Percentiles rank a stretch among this genome's conserved stretches.
Evolutionary conservation across 306 rosid species (phyloP).

Genomic region (Quercus dentata): DNA sequence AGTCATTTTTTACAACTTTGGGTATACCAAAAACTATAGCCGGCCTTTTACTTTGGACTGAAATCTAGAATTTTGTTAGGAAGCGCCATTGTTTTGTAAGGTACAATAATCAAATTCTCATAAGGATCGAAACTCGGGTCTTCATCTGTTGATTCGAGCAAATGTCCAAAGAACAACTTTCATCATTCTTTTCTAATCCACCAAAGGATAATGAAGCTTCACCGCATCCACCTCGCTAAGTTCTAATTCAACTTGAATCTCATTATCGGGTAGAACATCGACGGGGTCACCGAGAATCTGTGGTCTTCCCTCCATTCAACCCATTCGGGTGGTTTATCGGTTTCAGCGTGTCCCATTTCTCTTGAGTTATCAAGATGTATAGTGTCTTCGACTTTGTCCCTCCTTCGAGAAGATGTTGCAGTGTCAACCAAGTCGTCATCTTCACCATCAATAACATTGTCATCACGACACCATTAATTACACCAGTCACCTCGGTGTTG

Average conservation of each 20-base stretch:
- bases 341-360: conserved; percentile 41
- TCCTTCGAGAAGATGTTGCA: conserved; percentile 64
- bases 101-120: neutral
- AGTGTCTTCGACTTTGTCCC: conserved; percentile 33
- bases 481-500: conserved; percentile 46
- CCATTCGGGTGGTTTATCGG: conserved; percentile 91
- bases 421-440: conserved; percentile 84
- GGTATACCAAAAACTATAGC: neutral
- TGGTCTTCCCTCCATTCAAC: conserved; percentile 97
- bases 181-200: conserved; percentile 30
- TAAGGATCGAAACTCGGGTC: conserved; percentile 21
- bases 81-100: neutral
- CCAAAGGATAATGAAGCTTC: conserved; percentile 45
- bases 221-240: conserved; percentile 27
- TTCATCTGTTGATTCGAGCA: conserved; percentile 25
- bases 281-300: conserved; percentile 61
- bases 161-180: conserved; percentile 34
- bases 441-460: conserved; percentile 53
- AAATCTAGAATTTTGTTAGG: neutral
- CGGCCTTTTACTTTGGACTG: too few species aligned
- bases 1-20: neutral
- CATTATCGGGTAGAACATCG: conserved; percentile 58
- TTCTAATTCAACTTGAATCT: conserved; percentile 36
- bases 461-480: conserved; percentile 32
- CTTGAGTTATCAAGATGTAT: neutral